Evolutionary conservation across 352 stramenopile genomes (phyloP).

Genomic region (Nothophytophthora sp.): DNA sequence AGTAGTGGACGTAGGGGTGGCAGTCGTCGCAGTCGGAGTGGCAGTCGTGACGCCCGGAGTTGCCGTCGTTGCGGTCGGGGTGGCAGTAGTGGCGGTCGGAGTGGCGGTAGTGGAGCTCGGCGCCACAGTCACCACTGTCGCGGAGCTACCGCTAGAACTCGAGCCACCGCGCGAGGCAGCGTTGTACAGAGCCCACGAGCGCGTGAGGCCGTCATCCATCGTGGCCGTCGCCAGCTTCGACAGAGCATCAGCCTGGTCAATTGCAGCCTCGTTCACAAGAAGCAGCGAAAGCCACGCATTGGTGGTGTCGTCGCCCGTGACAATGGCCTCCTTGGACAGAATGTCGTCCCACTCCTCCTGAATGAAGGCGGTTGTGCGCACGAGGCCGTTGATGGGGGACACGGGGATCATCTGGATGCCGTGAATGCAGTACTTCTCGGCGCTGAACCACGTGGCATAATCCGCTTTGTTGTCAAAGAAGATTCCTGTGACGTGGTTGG

Average conservation of each 20-base stretch:
- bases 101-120: slow-evolving; percentile 11
- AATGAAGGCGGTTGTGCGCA: slow-evolving; percentile 52
- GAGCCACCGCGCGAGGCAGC: slow-evolving; percentile 42
- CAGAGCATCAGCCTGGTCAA: slow-evolving; percentile 46
- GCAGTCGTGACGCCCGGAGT: slow-evolving; percentile 3
- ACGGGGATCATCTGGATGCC: slow-evolving; percentile 74
- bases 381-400: slow-evolving; percentile 60
- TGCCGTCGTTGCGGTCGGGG: neutral
- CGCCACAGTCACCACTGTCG: slow-evolving; percentile 9
- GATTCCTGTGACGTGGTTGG: slow-evolving; percentile 67
- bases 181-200: slow-evolving; percentile 57
- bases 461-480: slow-evolving; percentile 62
- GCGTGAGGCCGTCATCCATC: slow-evolving; percentile 54
- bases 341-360: slow-evolving; percentile 68
- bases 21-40: neutral
- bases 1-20: slow-evolving; percentile 7
- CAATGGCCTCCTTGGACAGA: slow-evolving; percentile 50
- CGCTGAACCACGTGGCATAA: slow-evolving; percentile 65
- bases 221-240: slow-evolving; percentile 31
- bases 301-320: slow-evolving; percentile 27
- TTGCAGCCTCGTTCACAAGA: slow-evolving; percentile 53
- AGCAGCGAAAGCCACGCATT: slow-evolving; percentile 60
- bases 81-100: slow-evolving; percentile 1
- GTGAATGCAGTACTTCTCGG: slow-evolving; percentile 58
- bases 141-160: slow-evolving; percentile 5